Evolutionary conservation across 257 asterid species (phyloP).

Genomic region (Salvia miltiorrhiza): DNA sequence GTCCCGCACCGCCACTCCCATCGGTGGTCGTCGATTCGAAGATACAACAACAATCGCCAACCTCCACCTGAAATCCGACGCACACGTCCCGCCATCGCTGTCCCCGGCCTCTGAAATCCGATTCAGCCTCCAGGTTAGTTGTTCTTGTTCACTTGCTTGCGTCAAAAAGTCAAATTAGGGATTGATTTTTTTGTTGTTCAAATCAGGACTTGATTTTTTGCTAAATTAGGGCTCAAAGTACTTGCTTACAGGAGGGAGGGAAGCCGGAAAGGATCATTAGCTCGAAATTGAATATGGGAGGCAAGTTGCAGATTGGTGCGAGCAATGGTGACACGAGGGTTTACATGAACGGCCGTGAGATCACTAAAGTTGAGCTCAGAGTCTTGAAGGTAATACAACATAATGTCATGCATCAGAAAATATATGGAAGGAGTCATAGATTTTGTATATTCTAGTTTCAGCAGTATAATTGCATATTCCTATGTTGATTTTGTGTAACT

Average conservation of each 20-base stretch:
- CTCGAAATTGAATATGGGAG: slow-evolving; percentile 56
- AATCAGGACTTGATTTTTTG: too few species aligned
- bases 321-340: slow-evolving; percentile 63
- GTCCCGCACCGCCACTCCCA: too few species aligned
- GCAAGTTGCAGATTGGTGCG: slow-evolving; percentile 57
- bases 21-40: too few species aligned
- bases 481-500: not conserved
- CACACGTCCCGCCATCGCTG: too few species aligned
- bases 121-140: too few species aligned
- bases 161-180: too few species aligned
- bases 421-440: not conserved
- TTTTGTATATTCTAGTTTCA: not conserved
- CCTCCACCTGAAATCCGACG: too few species aligned
- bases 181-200: too few species aligned
- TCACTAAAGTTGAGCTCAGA: slow-evolving; percentile 62
- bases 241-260: slow-evolving; percentile 84
- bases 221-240: too few species aligned
- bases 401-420: not conserved
- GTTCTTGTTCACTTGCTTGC: too few species aligned
- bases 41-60: too few species aligned
- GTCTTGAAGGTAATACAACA: slow-evolving; percentile 51
- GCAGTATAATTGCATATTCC: not conserved
- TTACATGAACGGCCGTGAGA: slow-evolving; percentile 69
- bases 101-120: too few species aligned
- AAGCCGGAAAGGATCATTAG: slow-evolving; percentile 54